Evolutionary conservation across 1,139 yeast genomes (phyloP).

Genomic region (Hansenula lynferdii): DNA sequence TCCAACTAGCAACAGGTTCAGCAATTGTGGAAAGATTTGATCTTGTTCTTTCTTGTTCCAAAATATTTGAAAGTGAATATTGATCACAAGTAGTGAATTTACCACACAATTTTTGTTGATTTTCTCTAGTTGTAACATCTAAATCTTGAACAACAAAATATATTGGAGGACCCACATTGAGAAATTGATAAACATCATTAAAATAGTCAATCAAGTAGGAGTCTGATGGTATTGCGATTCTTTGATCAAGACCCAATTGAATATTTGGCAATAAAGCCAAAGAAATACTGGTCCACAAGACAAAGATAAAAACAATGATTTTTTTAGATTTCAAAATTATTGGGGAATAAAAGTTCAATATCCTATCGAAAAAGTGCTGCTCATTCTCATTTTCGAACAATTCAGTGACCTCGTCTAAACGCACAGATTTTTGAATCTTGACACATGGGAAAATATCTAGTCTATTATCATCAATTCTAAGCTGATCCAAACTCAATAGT

Average conservation of each 20-base stretch:
- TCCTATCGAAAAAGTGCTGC: constrained; percentile 29
- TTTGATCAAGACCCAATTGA: constrained; percentile 80
- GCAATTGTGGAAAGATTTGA: constrained; percentile 58
- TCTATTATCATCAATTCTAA: constrained; percentile 52
- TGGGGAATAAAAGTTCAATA: constrained; percentile 52
- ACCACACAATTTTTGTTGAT: constrained; percentile 80
- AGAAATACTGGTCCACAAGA: constrained; percentile 62
- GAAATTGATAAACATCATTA: constrained; percentile 63
- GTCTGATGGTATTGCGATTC: constrained; percentile 78
- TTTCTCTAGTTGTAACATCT: constrained; percentile 53
- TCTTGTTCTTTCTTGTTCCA: constrained; percentile 81
- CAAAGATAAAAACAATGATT: constrained; percentile 47
- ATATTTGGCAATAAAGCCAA: constrained; percentile 64
- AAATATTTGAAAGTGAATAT: constrained; percentile 72
- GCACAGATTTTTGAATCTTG: constrained; percentile 19
- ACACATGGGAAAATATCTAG: constrained; percentile 57
- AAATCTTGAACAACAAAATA: constrained; percentile 71
- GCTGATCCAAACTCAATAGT: constrained; percentile 63
- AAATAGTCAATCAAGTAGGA: constrained; percentile 81
- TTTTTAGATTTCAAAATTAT: constrained; percentile 45
- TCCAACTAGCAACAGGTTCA: constrained; percentile 88
- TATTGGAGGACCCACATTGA: constrained; percentile 89
- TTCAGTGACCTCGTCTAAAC: constrained; percentile 19
- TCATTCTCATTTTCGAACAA: constrained; percentile 21
- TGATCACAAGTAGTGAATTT: constrained; percentile 80